Conservation (phyloP, 2,329 filamentous ascomycete genomes). For the Pseudogymnoascus sp. region DNA sequence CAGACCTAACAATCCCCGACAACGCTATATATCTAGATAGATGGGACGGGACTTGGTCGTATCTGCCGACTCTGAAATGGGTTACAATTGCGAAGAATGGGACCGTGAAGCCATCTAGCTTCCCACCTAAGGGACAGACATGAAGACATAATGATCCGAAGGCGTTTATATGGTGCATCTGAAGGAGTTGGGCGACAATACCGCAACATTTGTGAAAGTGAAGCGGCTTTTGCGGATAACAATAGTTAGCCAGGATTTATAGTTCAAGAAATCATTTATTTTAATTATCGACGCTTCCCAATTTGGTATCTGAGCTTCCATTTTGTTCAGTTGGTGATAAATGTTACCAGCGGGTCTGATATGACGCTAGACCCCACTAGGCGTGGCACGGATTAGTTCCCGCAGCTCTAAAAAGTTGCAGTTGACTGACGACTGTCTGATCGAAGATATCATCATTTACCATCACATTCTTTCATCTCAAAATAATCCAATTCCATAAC, state of each 20-base stretch:
- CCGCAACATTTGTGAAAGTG: background rate
- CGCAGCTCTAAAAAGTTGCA: constrained; percentile 8
- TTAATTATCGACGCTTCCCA: background rate
- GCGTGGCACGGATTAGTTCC: constrained; percentile 4
- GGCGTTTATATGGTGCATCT: constrained; percentile 7
- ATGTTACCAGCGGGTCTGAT: background rate
- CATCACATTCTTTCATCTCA: constrained; percentile 10
- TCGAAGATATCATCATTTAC: constrained; percentile 2
- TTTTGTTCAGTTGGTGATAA: background rate
- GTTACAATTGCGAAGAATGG: constrained; percentile 62
- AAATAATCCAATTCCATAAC: constrained; percentile 11
- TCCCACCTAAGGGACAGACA: constrained; percentile 57
- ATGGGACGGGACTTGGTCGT: constrained; percentile 82
- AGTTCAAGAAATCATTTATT: background rate
- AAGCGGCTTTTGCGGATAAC: background rate
- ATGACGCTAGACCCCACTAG: constrained; percentile 3
- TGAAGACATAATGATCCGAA: constrained; percentile 14
- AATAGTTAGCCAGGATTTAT: background rate
- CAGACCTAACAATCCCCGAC: constrained; percentile 61
- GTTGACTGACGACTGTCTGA: background rate
- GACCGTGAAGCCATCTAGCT: constrained; percentile 57
- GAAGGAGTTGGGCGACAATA: constrained; percentile 6
- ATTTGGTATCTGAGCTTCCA: background rate
- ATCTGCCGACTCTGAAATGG: constrained; percentile 68
- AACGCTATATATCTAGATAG: constrained; percentile 56